Evolutionary conservation across 352 stramenopile genomes (phyloP).

Genomic region (Globisporangium carolinianum): DNA sequence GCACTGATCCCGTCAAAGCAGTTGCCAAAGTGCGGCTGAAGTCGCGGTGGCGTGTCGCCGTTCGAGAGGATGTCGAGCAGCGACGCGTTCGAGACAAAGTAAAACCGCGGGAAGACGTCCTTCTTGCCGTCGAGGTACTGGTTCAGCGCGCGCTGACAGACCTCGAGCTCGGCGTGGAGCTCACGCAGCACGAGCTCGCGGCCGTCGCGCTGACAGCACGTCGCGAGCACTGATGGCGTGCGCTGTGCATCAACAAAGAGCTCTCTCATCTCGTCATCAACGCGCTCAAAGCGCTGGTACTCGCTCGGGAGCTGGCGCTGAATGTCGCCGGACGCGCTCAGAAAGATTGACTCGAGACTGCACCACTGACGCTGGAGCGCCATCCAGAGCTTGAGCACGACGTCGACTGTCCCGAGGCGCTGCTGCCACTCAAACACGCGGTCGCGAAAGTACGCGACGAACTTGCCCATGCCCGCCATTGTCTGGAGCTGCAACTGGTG

Average conservation of each 20-base stretch:
- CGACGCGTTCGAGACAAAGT: slow-evolving; percentile 94
- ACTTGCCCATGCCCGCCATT: slow-evolving; percentile 95
- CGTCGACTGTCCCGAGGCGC: slow-evolving; percentile 88
- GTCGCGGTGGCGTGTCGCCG: slow-evolving; percentile 79
- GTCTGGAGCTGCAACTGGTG: slow-evolving; percentile 94
- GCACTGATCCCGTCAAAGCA: slow-evolving; percentile 88
- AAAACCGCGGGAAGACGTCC: slow-evolving; percentile 95
- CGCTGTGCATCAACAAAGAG: slow-evolving; percentile 55
- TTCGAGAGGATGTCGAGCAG: slow-evolving; percentile 95
- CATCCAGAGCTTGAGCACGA: slow-evolving; percentile 92
- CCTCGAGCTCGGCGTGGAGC: slow-evolving; percentile 87
- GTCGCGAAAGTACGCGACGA: slow-evolving; percentile 94
- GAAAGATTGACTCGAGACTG: slow-evolving; percentile 93
- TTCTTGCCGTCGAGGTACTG: slow-evolving; percentile 96
- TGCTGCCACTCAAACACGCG: slow-evolving; percentile 94
- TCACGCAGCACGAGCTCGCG: slow-evolving; percentile 75
- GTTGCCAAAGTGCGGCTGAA: slow-evolving; percentile 87
- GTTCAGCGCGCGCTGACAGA: slow-evolving; percentile 95
- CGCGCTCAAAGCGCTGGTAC: slow-evolving; percentile 83
- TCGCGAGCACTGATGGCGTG: slow-evolving; percentile 62
- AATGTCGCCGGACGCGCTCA: slow-evolving; percentile 89
- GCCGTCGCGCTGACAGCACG: slow-evolving; percentile 68
- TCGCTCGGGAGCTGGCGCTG: slow-evolving; percentile 89
- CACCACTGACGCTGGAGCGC: slow-evolving; percentile 88
- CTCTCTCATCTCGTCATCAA: slow-evolving; percentile 85